Evolutionary conservation across 2,329 filamentous ascomycete species (phyloP).

Genomic region (Alternaria atra): DNA sequence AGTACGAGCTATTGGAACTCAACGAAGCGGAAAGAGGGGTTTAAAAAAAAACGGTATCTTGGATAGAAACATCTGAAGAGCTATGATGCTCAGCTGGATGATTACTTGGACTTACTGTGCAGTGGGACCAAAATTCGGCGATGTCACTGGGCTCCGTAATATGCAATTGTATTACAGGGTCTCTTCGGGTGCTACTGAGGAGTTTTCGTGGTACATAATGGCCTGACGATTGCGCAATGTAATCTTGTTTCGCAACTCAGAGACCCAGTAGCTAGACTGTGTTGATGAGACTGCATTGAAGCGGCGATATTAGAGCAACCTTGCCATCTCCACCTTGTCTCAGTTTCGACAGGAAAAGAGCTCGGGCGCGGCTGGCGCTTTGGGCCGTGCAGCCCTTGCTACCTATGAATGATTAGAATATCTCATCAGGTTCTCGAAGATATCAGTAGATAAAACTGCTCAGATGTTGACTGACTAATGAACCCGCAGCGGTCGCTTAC

Average conservation of each 20-base stretch:
- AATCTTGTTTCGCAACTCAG: no score
- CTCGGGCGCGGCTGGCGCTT: neutral
- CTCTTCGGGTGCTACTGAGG: rapidly evolving
- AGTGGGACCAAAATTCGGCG: neutral
- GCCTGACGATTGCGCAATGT: neutral
- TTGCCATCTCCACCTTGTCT: neutral
- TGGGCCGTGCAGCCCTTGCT: neutral
- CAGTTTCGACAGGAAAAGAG: neutral
- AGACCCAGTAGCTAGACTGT: neutral
- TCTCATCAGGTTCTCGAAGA: neutral
- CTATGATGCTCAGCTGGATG: neutral
- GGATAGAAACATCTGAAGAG: neutral
- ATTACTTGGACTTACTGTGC: neutral
- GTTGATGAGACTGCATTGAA: neutral
- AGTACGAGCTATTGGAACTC: neutral
- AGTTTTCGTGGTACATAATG: neutral
- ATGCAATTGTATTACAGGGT: neutral
- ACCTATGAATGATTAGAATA: neutral
- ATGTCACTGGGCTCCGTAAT: neutral
- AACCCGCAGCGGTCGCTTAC: neutral
- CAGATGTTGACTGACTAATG: neutral
- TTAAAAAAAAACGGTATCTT: neutral
- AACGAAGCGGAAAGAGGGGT: neutral
- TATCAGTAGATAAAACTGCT: rapidly evolving
- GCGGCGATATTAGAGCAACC: neutral